Percentiles rank a stretch among this genome's conserved stretches.
Conservation (phyloP, 352 stramenopile species). For the Pythium scleroteichum region DNA sequence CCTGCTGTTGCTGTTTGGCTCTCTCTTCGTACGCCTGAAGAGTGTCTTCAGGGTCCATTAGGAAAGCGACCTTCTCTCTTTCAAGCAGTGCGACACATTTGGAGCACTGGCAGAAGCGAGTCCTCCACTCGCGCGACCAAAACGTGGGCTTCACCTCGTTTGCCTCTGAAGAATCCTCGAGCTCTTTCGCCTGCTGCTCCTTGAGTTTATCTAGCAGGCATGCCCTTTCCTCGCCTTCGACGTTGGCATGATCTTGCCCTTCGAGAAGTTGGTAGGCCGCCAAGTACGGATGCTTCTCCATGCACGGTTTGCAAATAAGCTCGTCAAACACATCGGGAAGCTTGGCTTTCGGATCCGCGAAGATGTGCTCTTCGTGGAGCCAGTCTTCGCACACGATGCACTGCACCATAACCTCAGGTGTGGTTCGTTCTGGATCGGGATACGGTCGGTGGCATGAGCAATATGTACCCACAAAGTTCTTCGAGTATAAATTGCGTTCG, state of each 20-base stretch:
- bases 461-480: slow-evolving; percentile 71
- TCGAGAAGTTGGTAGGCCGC: slow-evolving; percentile 51
- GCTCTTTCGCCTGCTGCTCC: not conserved
- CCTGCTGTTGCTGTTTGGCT: slow-evolving; percentile 31
- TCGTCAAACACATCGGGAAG: slow-evolving; percentile 57
- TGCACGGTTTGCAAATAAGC: slow-evolving; percentile 65
- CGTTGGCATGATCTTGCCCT: slow-evolving; percentile 15
- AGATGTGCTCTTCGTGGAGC: slow-evolving; percentile 75
- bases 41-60: slow-evolving; percentile 62
- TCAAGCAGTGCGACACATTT: slow-evolving; percentile 54
- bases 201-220: slow-evolving; percentile 31
- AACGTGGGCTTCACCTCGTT: slow-evolving; percentile 43
- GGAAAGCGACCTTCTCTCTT: slow-evolving; percentile 51
- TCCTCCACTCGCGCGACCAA: slow-evolving; percentile 65
- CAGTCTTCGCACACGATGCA: slow-evolving; percentile 81
- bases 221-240: slow-evolving; percentile 14
- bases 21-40: slow-evolving; percentile 64
- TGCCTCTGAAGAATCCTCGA: too few relatives aligned
- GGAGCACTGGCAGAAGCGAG: slow-evolving; percentile 52
- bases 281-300: slow-evolving; percentile 64
- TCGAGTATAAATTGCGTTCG: slow-evolving; percentile 63
- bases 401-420: slow-evolving; percentile 70
- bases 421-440: slow-evolving; percentile 70
- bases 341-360: slow-evolving; percentile 6
- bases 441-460: slow-evolving; percentile 77